phyloP scores from a whole-genome alignment of 2,329 filamentous ascomycete genomes.

The Nigrospora oryzae region DNA sequence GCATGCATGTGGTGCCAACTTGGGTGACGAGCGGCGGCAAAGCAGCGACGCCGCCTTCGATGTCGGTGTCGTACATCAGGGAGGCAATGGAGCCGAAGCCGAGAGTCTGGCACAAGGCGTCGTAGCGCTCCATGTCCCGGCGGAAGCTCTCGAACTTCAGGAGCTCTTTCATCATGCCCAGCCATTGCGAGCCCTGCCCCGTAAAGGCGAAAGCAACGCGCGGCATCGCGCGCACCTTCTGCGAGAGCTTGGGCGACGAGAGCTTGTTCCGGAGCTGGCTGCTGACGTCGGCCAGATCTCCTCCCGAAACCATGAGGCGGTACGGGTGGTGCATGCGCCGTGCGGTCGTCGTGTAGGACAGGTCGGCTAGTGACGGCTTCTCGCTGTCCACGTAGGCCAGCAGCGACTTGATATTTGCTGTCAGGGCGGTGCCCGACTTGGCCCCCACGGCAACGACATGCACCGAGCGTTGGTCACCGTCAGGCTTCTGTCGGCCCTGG shows the following conservation, averaged over 20 bases:
- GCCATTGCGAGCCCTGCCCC: neutral
- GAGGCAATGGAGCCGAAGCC: neutral
- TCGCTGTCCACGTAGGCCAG: conserved; percentile 31
- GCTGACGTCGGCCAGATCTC: conserved; percentile 4
- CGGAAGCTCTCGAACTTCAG: neutral
- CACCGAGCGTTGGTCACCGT: conserved; percentile 27
- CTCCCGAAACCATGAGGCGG: conserved; percentile 17
- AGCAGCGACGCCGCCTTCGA: neutral
- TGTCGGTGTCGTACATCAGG: neutral
- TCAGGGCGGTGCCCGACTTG: conserved; percentile 29
- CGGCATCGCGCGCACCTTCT: too few species aligned
- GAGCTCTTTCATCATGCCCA: neutral
- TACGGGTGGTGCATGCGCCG: conserved; percentile 25
- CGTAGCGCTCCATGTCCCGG: neutral
- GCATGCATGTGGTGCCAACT: neutral
- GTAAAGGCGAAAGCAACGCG: neutral
- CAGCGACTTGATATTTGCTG: conserved; percentile 31
- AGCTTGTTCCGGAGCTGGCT: neutral
- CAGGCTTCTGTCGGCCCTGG: neutral
- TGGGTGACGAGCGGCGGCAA: too few species aligned
- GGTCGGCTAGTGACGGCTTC: conserved; percentile 26
- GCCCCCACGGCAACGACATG: conserved; percentile 39
- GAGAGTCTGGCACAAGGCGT: neutral
- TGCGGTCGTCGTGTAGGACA: conserved; percentile 49
- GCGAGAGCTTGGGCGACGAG: too few species aligned